These are phyloP conservation scores for Phytophthora brassicae DNA, from an alignment of 352 stramenopile species.

Conservation along the genomic window DNA sequence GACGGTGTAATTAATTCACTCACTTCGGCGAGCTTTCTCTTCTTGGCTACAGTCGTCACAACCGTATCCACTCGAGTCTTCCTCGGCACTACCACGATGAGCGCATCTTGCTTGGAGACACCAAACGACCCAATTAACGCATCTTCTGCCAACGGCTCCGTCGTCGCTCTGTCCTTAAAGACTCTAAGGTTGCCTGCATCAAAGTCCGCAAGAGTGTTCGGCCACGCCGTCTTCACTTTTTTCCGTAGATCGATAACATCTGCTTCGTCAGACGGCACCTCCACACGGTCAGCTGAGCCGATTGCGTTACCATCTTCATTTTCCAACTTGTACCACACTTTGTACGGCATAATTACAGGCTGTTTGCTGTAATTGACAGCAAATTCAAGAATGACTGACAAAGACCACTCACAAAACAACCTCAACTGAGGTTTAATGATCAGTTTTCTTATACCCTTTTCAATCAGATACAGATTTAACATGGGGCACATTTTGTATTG, in stretches of 20 bases:
- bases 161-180: background rate
- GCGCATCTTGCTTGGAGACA: background rate
- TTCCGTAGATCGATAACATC: background rate
- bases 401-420: too few relatives aligned
- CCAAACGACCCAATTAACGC: background rate
- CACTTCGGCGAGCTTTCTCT: too few relatives aligned
- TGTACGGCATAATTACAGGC: background rate
- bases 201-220: background rate
- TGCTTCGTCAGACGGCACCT: background rate
- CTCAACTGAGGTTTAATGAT: too few relatives aligned
- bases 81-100: background rate
- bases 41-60: too few relatives aligned
- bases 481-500: too few relatives aligned
- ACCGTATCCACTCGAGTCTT: background rate
- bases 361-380: background rate
- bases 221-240: background rate
- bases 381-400: background rate
- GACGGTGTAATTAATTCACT: too few relatives aligned
- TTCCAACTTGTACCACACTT: slow-evolving; percentile 15
- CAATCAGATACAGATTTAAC: too few relatives aligned
- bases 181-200: background rate
- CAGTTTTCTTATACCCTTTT: too few relatives aligned
- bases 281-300: slow-evolving; percentile 1
- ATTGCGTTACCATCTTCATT: slow-evolving; percentile 13
- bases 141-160: background rate